A percentile compares a stretch with the other conserved stretches of the same genome.
These are phyloP conservation scores for Tausonia pullulans DNA, from an alignment of 1,284 basidiomycete genomes.

Conservation along the genomic window DNA sequence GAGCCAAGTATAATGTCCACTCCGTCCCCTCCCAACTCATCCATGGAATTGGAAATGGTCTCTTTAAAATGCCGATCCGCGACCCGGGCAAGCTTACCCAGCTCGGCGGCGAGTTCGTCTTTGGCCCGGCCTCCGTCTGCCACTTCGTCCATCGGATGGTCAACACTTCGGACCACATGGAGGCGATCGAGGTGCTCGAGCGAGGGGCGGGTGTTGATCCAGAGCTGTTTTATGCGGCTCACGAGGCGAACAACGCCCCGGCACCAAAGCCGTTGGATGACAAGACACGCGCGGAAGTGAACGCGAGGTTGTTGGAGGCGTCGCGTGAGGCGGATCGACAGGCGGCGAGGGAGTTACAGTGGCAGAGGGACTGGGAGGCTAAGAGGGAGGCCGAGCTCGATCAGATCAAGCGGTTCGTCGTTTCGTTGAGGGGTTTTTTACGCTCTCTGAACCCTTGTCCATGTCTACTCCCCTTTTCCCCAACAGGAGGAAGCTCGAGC, in stretches of 20 bases:
- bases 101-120: constrained; percentile 33
- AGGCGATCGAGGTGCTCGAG: constrained; percentile 28
- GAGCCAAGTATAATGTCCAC: constrained; percentile 29
- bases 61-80: constrained; percentile 27
- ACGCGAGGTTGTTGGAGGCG: neutral
- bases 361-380: constrained; percentile 16
- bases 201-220: constrained; percentile 25
- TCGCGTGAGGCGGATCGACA: neutral
- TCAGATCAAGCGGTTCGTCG: constrained; percentile 20
- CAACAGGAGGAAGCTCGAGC: constrained; percentile 18
- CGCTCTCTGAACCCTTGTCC: no score
- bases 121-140: constrained; percentile 27
- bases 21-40: constrained; percentile 26
- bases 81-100: constrained; percentile 30
- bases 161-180: constrained; percentile 32
- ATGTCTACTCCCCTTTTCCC: no score
- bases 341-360: neutral
- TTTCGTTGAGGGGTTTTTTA: no score
- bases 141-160: constrained; percentile 36
- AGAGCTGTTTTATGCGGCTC: constrained; percentile 22
- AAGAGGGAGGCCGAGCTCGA: constrained; percentile 12
- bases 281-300: neutral
- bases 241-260: neutral
- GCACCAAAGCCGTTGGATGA: neutral
- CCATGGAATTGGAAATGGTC: constrained; percentile 26